Base-by-base conservation (phyloP, 2,329 filamentous ascomycete species). In the Penicillium polonicum region DNA sequence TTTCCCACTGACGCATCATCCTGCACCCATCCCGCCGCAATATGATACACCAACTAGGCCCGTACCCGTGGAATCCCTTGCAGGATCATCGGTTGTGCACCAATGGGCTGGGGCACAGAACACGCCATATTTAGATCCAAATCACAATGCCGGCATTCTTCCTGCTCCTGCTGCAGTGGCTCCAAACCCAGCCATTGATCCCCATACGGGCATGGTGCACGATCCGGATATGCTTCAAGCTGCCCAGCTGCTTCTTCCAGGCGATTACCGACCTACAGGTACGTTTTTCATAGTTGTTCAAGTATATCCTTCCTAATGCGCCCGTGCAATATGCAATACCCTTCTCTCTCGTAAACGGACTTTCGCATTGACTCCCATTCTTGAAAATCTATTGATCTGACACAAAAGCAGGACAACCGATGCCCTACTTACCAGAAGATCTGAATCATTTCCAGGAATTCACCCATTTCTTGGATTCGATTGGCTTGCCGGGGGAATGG, bases 151-250 rank as follows among this genome's bases (percentile, higher is more conserved):
- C 38, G 57, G 55, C 19, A 63, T 72, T 27, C 58, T 70, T 31
- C 57, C 66, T 49, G 46, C 65, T 46, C 42, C 59, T 10, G 58
- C 49, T 44, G 52, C 57, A 8, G 42, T 52, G 31, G 60, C 57
- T 48, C 51, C 50, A 15, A 63, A 36, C 50, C 41, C 65, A 4
- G 49, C 55, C 4, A 33, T 69, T 17, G 57, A 59, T 21, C 52
- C 52, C 4, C 68, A 68, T 55, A 57, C 66, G 9, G 67, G 59
- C 21, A 65, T 68, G n/a, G 58, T 62, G 35, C 71, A 72, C 56
- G 71, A 73, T 56, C 64, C 71, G 4, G 70, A 72, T 19, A 71
- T 73, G 60, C 85, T 73, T 4, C 69, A 73, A 55, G 71, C 71
- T 19, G 71, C 71, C 3, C 71, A 73, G 43, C 58, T 73, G 38